Percentiles rank a stretch among this genome's conserved stretches.
These are phyloP conservation scores for Neonectria hederae DNA, from an alignment of 2,329 filamentous ascomycete genomes.

Conservation along the genomic window DNA sequence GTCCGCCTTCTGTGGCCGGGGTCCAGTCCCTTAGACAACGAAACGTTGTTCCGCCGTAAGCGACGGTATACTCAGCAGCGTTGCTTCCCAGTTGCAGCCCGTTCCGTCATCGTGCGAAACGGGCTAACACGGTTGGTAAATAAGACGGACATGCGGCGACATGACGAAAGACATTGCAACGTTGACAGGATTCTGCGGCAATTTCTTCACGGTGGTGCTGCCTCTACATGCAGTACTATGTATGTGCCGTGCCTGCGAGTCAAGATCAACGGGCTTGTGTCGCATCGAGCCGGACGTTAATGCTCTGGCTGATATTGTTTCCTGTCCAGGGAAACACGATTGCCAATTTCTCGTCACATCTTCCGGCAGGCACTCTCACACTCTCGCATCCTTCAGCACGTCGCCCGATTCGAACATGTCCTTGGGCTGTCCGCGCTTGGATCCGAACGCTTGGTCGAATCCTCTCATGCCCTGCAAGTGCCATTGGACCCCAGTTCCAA, in stretches of 20 bases:
- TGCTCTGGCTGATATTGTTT: neutral
- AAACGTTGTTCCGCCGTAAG: slow-evolving; percentile 41
- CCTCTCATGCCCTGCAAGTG: slow-evolving; percentile 19
- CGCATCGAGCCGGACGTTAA: slow-evolving; percentile 6
- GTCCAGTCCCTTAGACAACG: slow-evolving; percentile 14
- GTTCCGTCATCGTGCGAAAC: slow-evolving; percentile 34
- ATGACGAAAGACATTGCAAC: neutral
- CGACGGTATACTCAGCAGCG: slow-evolving; percentile 30
- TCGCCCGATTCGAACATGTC: slow-evolving; percentile 11
- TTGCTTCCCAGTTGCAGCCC: slow-evolving; percentile 18
- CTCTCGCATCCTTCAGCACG: slow-evolving; percentile 9
- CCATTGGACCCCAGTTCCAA: slow-evolving; percentile 13
- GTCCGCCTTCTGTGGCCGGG: slow-evolving; percentile 15
- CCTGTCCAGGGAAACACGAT: neutral
- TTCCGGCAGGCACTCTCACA: slow-evolving; percentile 23
- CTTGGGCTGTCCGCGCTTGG: neutral
- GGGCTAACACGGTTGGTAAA: slow-evolving; percentile 16
- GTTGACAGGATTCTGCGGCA: neutral
- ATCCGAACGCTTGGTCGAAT: slow-evolving; percentile 6
- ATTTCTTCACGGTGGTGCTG: neutral
- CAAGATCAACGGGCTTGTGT: slow-evolving; percentile 3
- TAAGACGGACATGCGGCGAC: neutral
- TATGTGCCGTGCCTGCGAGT: neutral
- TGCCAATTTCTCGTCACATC: neutral
- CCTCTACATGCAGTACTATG: neutral